Percentiles rank a stretch among this genome's conserved stretches.
Conservation (phyloP, 1,139 yeast genomes). For the Candida albicans region DNA sequence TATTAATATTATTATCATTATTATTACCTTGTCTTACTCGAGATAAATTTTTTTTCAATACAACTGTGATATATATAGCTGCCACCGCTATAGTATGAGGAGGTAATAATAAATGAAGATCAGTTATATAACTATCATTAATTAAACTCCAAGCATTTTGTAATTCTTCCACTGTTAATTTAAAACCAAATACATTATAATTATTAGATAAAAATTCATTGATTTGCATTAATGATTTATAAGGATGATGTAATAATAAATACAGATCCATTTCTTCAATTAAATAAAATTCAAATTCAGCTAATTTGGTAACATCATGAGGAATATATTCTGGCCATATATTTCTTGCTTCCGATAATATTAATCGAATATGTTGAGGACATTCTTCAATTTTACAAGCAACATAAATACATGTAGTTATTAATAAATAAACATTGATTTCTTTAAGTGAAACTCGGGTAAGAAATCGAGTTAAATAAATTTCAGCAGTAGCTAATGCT, state of each 20-base stretch:
- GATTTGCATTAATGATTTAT: slow-evolving; percentile 69
- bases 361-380: slow-evolving; percentile 87
- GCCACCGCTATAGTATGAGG: slow-evolving; percentile 91
- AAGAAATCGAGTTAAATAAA: slow-evolving; percentile 73
- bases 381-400: slow-evolving; percentile 95
- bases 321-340: slow-evolving; percentile 96
- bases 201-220: slow-evolving; percentile 40
- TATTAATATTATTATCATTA: slow-evolving; percentile 7
- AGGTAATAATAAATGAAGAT: slow-evolving; percentile 75
- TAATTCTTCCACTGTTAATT: slow-evolving; percentile 63
- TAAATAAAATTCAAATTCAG: slow-evolving; percentile 92
- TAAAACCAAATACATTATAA: slow-evolving; percentile 29
- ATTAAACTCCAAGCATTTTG: slow-evolving; percentile 88
- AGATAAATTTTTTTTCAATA: slow-evolving; percentile 47
- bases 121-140: slow-evolving; percentile 88
- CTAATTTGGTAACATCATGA: slow-evolving; percentile 87
- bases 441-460: slow-evolving; percentile 75
- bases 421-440: slow-evolving; percentile 74
- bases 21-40: slow-evolving; percentile 17
- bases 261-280: slow-evolving; percentile 87
- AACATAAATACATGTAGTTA: slow-evolving; percentile 82
- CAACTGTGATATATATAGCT: slow-evolving; percentile 72
- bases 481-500: slow-evolving; percentile 86
- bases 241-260: slow-evolving; percentile 86
- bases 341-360: slow-evolving; percentile 81